These are phyloP conservation scores for Aegilops bicornis DNA, from an alignment of 176 grass and related monocot species.

Conservation along the genomic window DNA sequence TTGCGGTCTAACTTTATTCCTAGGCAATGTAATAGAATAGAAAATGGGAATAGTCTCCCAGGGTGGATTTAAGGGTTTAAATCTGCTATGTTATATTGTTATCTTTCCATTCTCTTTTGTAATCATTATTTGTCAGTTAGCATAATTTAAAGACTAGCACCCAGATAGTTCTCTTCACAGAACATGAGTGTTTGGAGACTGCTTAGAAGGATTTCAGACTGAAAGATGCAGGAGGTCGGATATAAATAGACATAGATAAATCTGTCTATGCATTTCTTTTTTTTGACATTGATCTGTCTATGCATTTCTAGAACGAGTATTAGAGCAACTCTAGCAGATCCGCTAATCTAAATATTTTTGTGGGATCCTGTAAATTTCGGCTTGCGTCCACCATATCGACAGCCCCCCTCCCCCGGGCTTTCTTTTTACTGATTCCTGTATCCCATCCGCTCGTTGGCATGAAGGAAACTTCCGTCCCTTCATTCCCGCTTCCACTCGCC, in stretches of 20 bases:
- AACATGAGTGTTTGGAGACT: neutral
- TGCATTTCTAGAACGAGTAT: neutral
- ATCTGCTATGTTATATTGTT: neutral
- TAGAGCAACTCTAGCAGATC: neutral
- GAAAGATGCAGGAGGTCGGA: neutral
- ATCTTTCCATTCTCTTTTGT: neutral
- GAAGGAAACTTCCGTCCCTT: too few relatives aligned
- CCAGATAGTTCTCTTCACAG: neutral
- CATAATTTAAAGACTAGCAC: conserved; percentile 18
- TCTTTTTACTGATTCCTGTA: too few relatives aligned
- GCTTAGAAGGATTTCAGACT: neutral
- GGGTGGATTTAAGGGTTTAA: neutral
- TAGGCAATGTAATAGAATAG: conserved; percentile 4
- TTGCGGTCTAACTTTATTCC: neutral
- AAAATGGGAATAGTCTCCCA: conserved; percentile 10
- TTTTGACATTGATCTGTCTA: neutral
- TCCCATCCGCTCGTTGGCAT: too few relatives aligned
- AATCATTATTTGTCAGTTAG: neutral
- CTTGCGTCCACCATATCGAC: too few relatives aligned
- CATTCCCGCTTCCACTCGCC: too few relatives aligned
- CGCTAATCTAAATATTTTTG: too few relatives aligned
- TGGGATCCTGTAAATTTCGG: too few relatives aligned
- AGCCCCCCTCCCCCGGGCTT: too few relatives aligned
- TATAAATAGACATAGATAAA: neutral
- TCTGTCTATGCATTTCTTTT: neutral